phyloP scores from a whole-genome alignment of 148 eudicot genomes.

The Chenopodium album region DNA sequence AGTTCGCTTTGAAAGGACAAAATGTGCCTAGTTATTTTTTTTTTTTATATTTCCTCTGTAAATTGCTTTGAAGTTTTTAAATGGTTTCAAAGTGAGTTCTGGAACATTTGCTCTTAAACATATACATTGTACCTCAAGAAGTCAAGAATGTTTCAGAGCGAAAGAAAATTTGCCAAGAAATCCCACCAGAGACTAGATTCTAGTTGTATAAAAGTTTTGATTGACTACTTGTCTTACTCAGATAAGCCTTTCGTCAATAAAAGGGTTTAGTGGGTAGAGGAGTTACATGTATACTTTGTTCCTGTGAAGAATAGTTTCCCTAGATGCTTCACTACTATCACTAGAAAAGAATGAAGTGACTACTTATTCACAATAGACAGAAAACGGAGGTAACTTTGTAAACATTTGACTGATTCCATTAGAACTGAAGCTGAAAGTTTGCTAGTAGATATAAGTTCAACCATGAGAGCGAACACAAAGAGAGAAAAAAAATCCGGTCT shows the following conservation, averaged over 20 bases:
- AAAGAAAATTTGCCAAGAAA: background rate
- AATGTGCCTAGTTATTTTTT: background rate
- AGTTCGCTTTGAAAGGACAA: background rate
- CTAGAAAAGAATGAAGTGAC: background rate
- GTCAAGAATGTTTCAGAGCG: background rate
- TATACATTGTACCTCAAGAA: background rate
- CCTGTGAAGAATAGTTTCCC: background rate
- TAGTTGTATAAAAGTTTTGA: background rate
- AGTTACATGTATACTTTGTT: background rate
- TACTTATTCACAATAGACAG: background rate
- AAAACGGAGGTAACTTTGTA: too few relatives aligned
- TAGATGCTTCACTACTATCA: background rate
- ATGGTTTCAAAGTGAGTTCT: background rate
- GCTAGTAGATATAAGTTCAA: background rate
- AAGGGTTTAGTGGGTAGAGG: background rate
- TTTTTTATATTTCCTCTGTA: background rate
- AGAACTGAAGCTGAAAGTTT: background rate
- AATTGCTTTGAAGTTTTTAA: background rate
- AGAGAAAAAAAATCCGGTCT: too few relatives aligned
- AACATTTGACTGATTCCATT: too few relatives aligned
- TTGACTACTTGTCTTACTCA: background rate
- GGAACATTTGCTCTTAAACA: background rate
- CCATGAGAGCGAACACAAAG: background rate
- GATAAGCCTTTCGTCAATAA: background rate
- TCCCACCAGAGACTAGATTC: background rate